Conservation (phyloP, 1,284 basidiomycete species). For the Moesziomyces antarcticus region DNA sequence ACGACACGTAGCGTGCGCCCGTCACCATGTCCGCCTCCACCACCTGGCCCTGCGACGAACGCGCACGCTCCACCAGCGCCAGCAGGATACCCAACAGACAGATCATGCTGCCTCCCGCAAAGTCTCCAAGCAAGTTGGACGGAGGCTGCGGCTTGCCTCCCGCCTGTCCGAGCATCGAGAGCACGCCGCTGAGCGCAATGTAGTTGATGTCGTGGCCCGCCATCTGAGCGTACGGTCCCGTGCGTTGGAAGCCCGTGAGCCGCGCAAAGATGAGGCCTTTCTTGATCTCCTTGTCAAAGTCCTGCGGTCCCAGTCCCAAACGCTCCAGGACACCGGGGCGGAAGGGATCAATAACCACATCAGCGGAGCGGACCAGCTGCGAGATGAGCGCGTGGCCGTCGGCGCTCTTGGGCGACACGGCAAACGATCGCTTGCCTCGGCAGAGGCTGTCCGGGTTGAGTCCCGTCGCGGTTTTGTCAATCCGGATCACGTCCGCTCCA, state of each 20-base stretch:
- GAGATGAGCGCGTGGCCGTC: slow-evolving; percentile 75
- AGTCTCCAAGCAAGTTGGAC: slow-evolving; percentile 81
- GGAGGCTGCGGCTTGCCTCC: slow-evolving; percentile 78
- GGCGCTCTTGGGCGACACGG: slow-evolving; percentile 75
- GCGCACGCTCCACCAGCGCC: slow-evolving; percentile 77
- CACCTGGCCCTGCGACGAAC: slow-evolving; percentile 77
- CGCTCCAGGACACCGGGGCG: slow-evolving; percentile 83
- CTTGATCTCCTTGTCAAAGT: slow-evolving; percentile 74
- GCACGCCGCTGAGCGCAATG: slow-evolving; percentile 80
- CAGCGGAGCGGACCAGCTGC: slow-evolving; percentile 75
- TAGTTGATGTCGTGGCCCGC: slow-evolving; percentile 83
- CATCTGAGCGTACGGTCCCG: slow-evolving; percentile 64
- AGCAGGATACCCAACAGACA: slow-evolving; percentile 81
- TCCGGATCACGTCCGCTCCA: slow-evolving; percentile 80
- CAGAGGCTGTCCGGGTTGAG: slow-evolving; percentile 70
- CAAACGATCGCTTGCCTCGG: slow-evolving; percentile 79
- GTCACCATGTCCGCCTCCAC: slow-evolving; percentile 85
- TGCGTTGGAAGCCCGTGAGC: slow-evolving; percentile 67
- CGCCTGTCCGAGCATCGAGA: slow-evolving; percentile 70
- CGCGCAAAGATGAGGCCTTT: slow-evolving; percentile 65
- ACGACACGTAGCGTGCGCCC: slow-evolving; percentile 79
- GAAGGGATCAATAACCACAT: slow-evolving; percentile 85
- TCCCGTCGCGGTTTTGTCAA: slow-evolving; percentile 73
- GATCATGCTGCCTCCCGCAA: slow-evolving; percentile 81
- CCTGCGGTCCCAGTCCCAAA: slow-evolving; percentile 77